phyloP scores from a whole-genome alignment of 305 asterid genomes.

The Stenogyne calaminthoides region DNA sequence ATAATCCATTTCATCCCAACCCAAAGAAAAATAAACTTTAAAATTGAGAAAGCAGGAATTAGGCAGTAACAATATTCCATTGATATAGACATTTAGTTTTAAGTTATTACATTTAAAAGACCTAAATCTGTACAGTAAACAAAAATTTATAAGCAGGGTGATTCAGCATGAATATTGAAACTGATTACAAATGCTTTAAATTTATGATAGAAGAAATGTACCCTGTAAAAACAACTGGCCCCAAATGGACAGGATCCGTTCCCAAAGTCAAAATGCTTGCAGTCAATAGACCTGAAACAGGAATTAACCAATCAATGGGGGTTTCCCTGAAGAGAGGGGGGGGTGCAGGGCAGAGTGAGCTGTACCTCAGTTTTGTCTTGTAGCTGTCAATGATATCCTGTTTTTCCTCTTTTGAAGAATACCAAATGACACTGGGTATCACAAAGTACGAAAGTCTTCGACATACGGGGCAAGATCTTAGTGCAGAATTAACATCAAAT shows the following conservation, averaged over 20 bases:
- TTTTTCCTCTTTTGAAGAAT: constrained; percentile 69
- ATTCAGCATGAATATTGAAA: neutral
- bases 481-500: constrained; percentile 66
- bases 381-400: constrained; percentile 77
- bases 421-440: constrained; percentile 93
- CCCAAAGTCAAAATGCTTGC: constrained; percentile 97
- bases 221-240: constrained; percentile 93
- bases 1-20: neutral
- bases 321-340: neutral
- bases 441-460: constrained; percentile 87
- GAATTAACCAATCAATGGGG: constrained; percentile 12
- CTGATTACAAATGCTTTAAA: neutral
- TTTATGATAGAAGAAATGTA: constrained; percentile 32
- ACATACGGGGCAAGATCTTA: constrained; percentile 92
- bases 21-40: neutral
- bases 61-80: neutral
- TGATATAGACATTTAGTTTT: neutral
- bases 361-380: constrained; percentile 74
- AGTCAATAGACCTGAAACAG: constrained; percentile 80
- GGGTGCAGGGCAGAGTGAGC: neutral
- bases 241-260: constrained; percentile 93
- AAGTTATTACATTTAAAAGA: neutral
- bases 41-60: neutral
- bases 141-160: neutral
- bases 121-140: neutral